Percentiles rank a stretch among this genome's conserved stretches.
These are phyloP conservation scores for Lonicera japonica DNA, from an alignment of 129 eudicot genomes.

Conservation along the genomic window DNA sequence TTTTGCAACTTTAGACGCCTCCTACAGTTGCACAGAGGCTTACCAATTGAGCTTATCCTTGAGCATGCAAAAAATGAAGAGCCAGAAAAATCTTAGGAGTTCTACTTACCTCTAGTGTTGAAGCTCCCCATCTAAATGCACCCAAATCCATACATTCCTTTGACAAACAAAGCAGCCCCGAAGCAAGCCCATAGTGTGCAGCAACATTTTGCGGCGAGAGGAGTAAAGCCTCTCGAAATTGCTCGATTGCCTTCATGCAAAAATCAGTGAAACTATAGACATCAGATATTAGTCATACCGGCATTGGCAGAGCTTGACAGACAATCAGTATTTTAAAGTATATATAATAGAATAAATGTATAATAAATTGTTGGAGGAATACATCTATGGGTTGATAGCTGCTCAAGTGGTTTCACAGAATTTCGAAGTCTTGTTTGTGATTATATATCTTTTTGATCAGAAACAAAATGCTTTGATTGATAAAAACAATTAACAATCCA, in stretches of 20 bases:
- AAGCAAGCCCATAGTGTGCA: slow-evolving; percentile 83
- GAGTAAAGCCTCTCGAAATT: slow-evolving; percentile 72
- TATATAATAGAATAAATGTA: too few species aligned
- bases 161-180: slow-evolving; percentile 75
- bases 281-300: slow-evolving; percentile 17
- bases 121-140: slow-evolving; percentile 95
- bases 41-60: background rate
- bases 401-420: too few species aligned
- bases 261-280: slow-evolving; percentile 18
- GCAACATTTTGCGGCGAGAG: slow-evolving; percentile 64
- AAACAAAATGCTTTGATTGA: too few species aligned
- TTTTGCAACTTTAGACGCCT: slow-evolving; percentile 61
- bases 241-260: slow-evolving; percentile 72
- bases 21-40: slow-evolving; percentile 34
- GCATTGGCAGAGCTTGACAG: background rate
- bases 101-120: slow-evolving; percentile 65
- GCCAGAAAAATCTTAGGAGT: background rate
- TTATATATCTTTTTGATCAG: too few species aligned
- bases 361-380: too few species aligned
- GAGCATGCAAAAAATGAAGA: background rate
- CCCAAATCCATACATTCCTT: slow-evolving; percentile 75
- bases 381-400: too few species aligned
- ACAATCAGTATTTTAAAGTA: background rate
- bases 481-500: too few species aligned
- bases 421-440: too few species aligned